Conservation (phyloP, 768 basidiomycete genomes). For the Psilocybe azurescens region DNA sequence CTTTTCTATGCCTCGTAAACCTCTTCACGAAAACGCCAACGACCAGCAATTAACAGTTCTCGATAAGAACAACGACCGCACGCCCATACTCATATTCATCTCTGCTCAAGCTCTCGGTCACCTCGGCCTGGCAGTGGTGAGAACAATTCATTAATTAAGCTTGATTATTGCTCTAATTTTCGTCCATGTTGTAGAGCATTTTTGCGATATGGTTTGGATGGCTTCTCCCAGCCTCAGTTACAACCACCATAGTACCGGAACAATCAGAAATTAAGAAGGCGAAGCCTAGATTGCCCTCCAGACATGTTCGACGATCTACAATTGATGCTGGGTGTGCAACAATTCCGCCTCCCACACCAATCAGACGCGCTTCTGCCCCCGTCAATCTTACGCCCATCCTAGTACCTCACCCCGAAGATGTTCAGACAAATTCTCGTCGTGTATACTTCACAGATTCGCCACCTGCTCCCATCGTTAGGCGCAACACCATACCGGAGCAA, state of each 20-base stretch:
- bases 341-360: slow-evolving; percentile 14
- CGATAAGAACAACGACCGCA: slow-evolving; percentile 17
- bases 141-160: slow-evolving; percentile 16
- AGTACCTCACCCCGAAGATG: slow-evolving; percentile 21
- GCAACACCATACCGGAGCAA: slow-evolving; percentile 27
- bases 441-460: slow-evolving; percentile 38
- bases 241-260: slow-evolving; percentile 15
- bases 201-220: slow-evolving; percentile 49
- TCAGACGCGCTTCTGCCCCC: slow-evolving; percentile 27
- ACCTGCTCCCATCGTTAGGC: slow-evolving; percentile 20
- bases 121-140: slow-evolving; percentile 45
- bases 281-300: slow-evolving; percentile 17
- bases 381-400: slow-evolving; percentile 27
- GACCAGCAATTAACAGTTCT: slow-evolving; percentile 8
- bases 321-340: not conserved
- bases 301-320: slow-evolving; percentile 17
- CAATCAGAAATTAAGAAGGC: slow-evolving; percentile 19
- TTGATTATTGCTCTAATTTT: slow-evolving; percentile 12
- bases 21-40: slow-evolving; percentile 15
- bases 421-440: slow-evolving; percentile 22
- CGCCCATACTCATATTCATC: slow-evolving; percentile 36
- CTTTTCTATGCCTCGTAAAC: slow-evolving; percentile 25
- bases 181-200: slow-evolving; percentile 40
- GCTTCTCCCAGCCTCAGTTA: slow-evolving; percentile 34
- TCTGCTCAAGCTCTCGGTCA: slow-evolving; percentile 39